Evolutionary conservation across 768 basidiomycete genomes (phyloP).

Genomic region (Termitomyces sp.): DNA sequence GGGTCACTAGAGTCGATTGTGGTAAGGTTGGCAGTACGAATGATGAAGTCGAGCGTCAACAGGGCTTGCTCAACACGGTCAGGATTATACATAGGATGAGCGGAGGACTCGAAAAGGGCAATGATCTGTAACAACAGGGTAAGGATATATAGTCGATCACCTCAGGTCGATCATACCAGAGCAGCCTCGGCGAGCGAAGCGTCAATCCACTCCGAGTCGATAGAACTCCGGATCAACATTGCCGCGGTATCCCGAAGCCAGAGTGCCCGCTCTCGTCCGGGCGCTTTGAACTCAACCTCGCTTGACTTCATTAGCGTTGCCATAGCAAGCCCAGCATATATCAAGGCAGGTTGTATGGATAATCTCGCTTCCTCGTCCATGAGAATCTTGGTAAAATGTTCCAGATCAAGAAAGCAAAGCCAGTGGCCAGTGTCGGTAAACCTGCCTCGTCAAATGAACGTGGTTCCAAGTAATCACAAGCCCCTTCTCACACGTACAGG

Average conservation of each 20-base stretch:
- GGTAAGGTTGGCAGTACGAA: slow-evolving; percentile 52
- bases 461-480: background rate
- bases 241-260: slow-evolving; percentile 57
- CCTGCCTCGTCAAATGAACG: slow-evolving; percentile 29
- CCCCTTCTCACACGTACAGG: slow-evolving; percentile 35
- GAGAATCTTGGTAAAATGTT: slow-evolving; percentile 50
- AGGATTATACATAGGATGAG: slow-evolving; percentile 61
- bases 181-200: slow-evolving; percentile 70
- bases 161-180: slow-evolving; percentile 35
- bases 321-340: slow-evolving; percentile 67
- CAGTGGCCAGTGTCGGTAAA: slow-evolving; percentile 62
- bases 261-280: slow-evolving; percentile 56
- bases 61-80: slow-evolving; percentile 53
- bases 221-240: slow-evolving; percentile 46
- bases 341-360: slow-evolving; percentile 66
- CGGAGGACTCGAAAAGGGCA: slow-evolving; percentile 73
- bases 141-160: background rate
- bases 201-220: slow-evolving; percentile 52
- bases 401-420: slow-evolving; percentile 65
- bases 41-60: slow-evolving; percentile 59
- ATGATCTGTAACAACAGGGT: slow-evolving; percentile 46
- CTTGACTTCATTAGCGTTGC: slow-evolving; percentile 72
- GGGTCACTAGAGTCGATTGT: slow-evolving; percentile 55
- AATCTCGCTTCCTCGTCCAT: slow-evolving; percentile 48
- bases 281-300: slow-evolving; percentile 50